Percentiles rank a stretch among this genome's conserved stretches.
These are phyloP conservation scores for Hypoxylon trugodes DNA, from an alignment of 495 filamentous ascomycete genomes.

Conservation along the genomic window DNA sequence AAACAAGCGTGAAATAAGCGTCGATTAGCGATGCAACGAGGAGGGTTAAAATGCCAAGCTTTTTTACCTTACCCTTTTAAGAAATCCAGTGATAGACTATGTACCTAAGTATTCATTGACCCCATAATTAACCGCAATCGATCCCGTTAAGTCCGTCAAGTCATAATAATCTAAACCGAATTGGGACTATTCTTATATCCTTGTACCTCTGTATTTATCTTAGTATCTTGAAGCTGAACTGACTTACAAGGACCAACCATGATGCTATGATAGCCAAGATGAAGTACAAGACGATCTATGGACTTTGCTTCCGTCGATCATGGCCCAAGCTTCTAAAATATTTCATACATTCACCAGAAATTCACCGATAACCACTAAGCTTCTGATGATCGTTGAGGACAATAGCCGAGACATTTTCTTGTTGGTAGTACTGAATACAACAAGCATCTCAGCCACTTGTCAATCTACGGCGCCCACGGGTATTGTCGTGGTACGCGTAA, in stretches of 20 bases:
- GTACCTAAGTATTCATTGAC: not conserved
- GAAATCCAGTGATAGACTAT: not conserved
- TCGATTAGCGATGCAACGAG: constrained; percentile 17
- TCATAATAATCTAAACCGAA: not conserved
- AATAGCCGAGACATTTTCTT: constrained; percentile 6
- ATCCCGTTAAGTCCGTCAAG: constrained; percentile 32
- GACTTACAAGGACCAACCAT: too few relatives aligned
- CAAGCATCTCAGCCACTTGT: constrained; percentile 5
- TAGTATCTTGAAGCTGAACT: too few relatives aligned
- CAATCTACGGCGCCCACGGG: constrained; percentile 1
- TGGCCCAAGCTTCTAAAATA: constrained; percentile 6
- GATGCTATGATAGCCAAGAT: not conserved
- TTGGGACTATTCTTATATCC: not conserved
- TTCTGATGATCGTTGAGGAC: constrained; percentile 6
- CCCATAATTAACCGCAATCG: constrained; percentile 39
- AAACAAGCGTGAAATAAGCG: constrained; percentile 27
- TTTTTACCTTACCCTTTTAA: constrained; percentile 11
- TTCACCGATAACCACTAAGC: constrained; percentile 2
- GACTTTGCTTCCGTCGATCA: not conserved
- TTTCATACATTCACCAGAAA: not conserved
- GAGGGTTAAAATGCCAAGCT: constrained; percentile 1
- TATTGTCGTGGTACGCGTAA: not conserved
- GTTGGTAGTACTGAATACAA: constrained; percentile 15
- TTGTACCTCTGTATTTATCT: constrained; percentile 3
- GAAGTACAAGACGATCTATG: constrained; percentile 10